Evolutionary conservation across 352 stramenopile species (phyloP).

Genomic region (Thalassiosira hispida): DNA sequence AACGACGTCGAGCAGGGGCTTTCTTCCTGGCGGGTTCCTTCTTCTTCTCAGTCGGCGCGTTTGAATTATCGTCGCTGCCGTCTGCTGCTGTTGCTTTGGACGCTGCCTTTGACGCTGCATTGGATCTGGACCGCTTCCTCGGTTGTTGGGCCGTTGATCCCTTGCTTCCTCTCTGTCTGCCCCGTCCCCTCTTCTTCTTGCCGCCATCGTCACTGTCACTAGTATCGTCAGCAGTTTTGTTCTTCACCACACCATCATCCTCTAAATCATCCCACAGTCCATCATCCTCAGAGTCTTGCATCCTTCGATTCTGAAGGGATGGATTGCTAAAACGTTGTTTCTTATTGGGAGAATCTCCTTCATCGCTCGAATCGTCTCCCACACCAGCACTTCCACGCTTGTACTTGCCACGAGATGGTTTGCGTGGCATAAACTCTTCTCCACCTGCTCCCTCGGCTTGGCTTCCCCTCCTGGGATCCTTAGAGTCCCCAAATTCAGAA

Average conservation of each 20-base stretch:
- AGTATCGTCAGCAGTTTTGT: background rate
- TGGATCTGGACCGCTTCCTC: slow-evolving; percentile 15
- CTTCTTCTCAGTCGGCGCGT: slow-evolving; percentile 5
- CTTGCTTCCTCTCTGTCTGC: slow-evolving; percentile 10
- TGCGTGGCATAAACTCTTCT: background rate
- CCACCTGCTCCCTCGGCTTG: background rate
- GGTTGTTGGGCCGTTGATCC: background rate
- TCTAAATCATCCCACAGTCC: slow-evolving; percentile 33
- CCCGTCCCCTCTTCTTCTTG: slow-evolving; percentile 13
- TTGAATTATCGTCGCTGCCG: background rate
- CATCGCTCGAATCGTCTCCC: background rate
- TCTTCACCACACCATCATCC: slow-evolving; percentile 4
- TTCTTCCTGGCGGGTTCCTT: slow-evolving; percentile 12
- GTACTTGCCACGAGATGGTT: slow-evolving; percentile 17
- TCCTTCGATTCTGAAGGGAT: slow-evolving; percentile 10
- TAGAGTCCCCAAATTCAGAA: slow-evolving; percentile 34
- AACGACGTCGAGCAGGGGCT: background rate
- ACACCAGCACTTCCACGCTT: slow-evolving; percentile 5
- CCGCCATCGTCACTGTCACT: slow-evolving; percentile 12
- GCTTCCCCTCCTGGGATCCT: background rate
- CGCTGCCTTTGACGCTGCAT: background rate
- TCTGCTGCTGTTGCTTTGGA: background rate
- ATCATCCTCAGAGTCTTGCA: slow-evolving; percentile 28
- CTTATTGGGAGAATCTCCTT: slow-evolving; percentile 20
- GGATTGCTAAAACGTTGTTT: slow-evolving; percentile 6